A percentile compares a stretch with the other conserved stretches of the same genome.
phyloP scores from a whole-genome alignment of 2,329 filamentous ascomycete species.

The Rosellinia necatrix region DNA sequence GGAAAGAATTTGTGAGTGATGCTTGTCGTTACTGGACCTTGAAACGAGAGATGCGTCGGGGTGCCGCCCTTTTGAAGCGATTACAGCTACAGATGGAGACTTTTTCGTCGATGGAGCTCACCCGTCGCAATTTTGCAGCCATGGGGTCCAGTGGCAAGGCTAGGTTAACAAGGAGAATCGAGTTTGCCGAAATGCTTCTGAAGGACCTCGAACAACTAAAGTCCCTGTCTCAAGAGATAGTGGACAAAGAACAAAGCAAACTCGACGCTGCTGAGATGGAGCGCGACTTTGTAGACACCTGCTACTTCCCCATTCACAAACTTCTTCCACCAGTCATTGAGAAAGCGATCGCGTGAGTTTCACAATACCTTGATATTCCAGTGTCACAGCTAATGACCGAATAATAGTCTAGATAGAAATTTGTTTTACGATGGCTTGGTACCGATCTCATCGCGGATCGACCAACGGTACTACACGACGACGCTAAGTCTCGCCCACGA shows the following conservation, averaged over 20 bases:
- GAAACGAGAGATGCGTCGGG: constrained; percentile 89
- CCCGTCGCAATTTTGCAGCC: constrained; percentile 89
- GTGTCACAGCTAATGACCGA: constrained; percentile 32
- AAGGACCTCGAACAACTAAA: constrained; percentile 79
- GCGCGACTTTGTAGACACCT: constrained; percentile 78
- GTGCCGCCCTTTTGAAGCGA: constrained; percentile 88
- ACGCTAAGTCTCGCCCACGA: constrained; percentile 62
- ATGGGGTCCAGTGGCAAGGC: constrained; percentile 87
- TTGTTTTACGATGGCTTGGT: constrained; percentile 60
- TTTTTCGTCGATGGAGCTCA: constrained; percentile 97
- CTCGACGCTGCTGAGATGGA: constrained; percentile 77
- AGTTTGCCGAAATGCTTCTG: constrained; percentile 79
- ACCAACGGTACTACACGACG: constrained; percentile 61
- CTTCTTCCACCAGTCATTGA: constrained; percentile 78
- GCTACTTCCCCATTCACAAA: constrained; percentile 87
- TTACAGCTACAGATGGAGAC: constrained; percentile 94
- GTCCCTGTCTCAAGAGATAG: constrained; percentile 70
- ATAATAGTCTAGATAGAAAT: constrained; percentile 68
- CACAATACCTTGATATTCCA: constrained; percentile 28
- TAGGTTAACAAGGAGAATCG: constrained; percentile 79
- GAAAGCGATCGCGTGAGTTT: constrained; percentile 77
- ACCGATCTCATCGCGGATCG: constrained; percentile 56
- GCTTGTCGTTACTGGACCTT: constrained; percentile 97
- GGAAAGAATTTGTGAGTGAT: constrained; percentile 91
- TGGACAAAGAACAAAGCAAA: constrained; percentile 77